A percentile compares a stretch with the other conserved stretches of the same genome.
Evolutionary conservation across 75 land plant genomes (phyloP).

Genomic region (Cupressus sempervirens): DNA sequence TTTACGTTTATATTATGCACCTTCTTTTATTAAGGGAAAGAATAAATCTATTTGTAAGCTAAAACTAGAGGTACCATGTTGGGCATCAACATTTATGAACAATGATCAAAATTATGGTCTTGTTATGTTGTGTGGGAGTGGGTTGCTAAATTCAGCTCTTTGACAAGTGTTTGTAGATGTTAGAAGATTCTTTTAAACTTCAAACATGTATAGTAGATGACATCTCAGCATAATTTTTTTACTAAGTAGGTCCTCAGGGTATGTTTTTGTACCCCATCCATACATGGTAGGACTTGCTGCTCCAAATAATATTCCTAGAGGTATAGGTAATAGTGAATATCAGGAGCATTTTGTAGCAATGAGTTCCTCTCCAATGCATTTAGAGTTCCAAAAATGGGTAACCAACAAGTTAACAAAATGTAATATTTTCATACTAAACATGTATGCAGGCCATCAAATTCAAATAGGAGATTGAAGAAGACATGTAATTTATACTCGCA

Average conservation of each 20-base stretch:
- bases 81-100: slow-evolving; percentile 56
- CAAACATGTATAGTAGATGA: not conserved
- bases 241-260: slow-evolving; percentile 2
- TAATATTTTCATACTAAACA: too few relatives aligned
- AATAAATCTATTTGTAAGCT: slow-evolving; percentile 29
- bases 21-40: slow-evolving; percentile 44
- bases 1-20: slow-evolving; percentile 34
- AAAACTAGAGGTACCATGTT: slow-evolving; percentile 53
- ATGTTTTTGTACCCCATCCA: slow-evolving; percentile 9
- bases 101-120: slow-evolving; percentile 42
- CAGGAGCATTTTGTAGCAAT: not conserved
- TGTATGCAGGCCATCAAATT: too few relatives aligned
- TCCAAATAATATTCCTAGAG: not conserved
- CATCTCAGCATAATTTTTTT: not conserved
- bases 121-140: slow-evolving; percentile 55
- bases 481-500: too few relatives aligned
- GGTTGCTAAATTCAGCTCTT: slow-evolving; percentile 59
- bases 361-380: not conserved
- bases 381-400: slow-evolving; percentile 4
- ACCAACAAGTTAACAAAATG: too few relatives aligned
- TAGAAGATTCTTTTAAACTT: not conserved
- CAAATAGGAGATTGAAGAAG: too few relatives aligned
- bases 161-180: slow-evolving; percentile 12
- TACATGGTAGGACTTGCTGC: not conserved
- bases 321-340: slow-evolving; percentile 1